These are phyloP conservation scores for Diplodia scrobiculata DNA, from an alignment of 2,329 filamentous ascomycete genomes.

Conservation along the genomic window DNA sequence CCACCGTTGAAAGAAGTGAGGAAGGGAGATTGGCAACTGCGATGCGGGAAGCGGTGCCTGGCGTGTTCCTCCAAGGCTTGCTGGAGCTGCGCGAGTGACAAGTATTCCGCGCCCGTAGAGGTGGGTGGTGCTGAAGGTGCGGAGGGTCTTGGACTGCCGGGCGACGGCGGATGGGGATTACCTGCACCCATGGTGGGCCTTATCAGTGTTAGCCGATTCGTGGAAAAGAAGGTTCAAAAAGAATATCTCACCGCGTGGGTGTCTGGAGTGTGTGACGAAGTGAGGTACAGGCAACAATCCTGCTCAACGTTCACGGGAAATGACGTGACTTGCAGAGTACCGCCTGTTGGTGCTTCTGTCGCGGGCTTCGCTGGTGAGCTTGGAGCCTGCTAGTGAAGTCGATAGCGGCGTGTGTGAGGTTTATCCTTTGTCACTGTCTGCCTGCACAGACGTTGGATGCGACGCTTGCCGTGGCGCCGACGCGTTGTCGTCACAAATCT, in stretches of 20 bases:
- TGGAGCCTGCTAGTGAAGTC: too few species aligned
- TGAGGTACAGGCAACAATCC: too few species aligned
- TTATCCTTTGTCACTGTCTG: not conserved
- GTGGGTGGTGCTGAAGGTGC: not conserved
- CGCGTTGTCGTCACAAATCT: not conserved
- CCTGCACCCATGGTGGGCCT: not conserved
- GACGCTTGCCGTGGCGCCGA: not conserved
- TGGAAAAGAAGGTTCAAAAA: not conserved
- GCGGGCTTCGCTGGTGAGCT: too few species aligned
- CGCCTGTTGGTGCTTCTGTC: too few species aligned
- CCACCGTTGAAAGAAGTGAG: not conserved
- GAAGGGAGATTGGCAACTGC: not conserved
- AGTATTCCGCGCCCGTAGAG: not conserved
- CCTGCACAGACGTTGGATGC: too few species aligned
- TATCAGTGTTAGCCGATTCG: constrained; percentile 1
- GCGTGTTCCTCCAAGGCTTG: not conserved
- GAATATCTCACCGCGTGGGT: not conserved
- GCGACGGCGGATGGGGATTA: not conserved
- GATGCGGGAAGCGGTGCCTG: not conserved
- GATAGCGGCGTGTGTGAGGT: not conserved
- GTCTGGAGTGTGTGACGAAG: not conserved
- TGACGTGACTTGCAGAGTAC: too few species aligned
- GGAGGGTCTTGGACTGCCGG: not conserved
- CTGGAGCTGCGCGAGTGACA: not conserved
- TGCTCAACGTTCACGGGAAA: too few species aligned